Percentiles rank a stretch among this genome's conserved stretches.
phyloP scores from a whole-genome alignment of 2,329 filamentous ascomycete genomes.

The Calonectria hawksworthii region DNA sequence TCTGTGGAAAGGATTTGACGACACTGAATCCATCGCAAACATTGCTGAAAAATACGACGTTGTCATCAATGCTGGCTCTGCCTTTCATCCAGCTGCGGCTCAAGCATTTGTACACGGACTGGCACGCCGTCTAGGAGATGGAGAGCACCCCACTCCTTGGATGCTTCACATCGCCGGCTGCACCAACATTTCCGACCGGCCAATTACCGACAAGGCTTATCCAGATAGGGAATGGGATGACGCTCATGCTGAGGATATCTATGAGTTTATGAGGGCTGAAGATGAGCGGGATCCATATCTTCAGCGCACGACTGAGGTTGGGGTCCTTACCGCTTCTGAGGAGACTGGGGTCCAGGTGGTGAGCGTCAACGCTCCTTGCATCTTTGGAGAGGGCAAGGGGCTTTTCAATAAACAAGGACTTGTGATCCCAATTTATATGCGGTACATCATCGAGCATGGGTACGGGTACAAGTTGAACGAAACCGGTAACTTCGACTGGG shows the following conservation, averaged over 20 bases:
- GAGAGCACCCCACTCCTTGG: background rate
- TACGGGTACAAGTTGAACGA: slow-evolving; percentile 22
- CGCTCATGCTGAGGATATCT: background rate
- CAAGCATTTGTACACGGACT: slow-evolving; percentile 15
- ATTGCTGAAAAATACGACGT: slow-evolving; percentile 19
- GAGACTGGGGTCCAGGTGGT: slow-evolving; percentile 18
- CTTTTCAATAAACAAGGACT: slow-evolving; percentile 21
- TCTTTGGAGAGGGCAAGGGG: slow-evolving; percentile 12
- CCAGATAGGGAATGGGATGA: slow-evolving; percentile 16
- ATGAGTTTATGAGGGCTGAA: slow-evolving; percentile 17
- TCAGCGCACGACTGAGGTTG: slow-evolving; percentile 13
- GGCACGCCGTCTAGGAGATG: background rate
- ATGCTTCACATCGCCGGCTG: slow-evolving; percentile 18
- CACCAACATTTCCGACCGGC: slow-evolving; percentile 14
- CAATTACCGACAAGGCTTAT: background rate
- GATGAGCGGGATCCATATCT: slow-evolving; percentile 12
- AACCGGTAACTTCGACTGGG: slow-evolving; percentile 19
- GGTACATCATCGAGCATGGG: slow-evolving; percentile 12
- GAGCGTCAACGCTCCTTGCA: slow-evolving; percentile 13
- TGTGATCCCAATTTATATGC: slow-evolving; percentile 10
- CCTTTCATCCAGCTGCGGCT: slow-evolving; percentile 10
- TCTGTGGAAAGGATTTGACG: slow-evolving; percentile 12
- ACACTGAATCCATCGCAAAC: slow-evolving; percentile 8
- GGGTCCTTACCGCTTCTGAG: slow-evolving; percentile 3
- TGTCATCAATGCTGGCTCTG: slow-evolving; percentile 18